Evolutionary conservation across 352 stramenopile genomes (phyloP).

Genomic region (Phytophthora idaei): DNA sequence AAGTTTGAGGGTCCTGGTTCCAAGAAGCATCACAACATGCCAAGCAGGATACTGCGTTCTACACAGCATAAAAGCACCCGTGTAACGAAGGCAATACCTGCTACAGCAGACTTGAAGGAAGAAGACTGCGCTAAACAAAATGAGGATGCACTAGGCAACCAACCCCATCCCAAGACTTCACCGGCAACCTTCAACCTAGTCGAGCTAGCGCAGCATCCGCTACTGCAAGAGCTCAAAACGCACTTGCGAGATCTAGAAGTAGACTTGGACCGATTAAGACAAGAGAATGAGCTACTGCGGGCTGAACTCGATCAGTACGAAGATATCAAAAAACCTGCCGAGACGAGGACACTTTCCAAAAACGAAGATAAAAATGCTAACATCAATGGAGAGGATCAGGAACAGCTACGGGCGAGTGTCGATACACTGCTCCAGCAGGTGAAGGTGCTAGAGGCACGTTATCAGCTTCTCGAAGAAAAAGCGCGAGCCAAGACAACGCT

Average conservation of each 20-base stretch:
- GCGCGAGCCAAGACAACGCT: constrained; percentile 39
- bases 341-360: neutral
- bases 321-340: neutral
- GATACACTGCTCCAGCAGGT: constrained; percentile 48
- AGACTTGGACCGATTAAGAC: constrained; percentile 46
- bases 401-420: constrained; percentile 41
- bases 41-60: neutral
- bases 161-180: neutral
- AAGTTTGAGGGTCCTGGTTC: constrained; percentile 27
- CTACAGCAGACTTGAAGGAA: neutral
- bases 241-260: constrained; percentile 52
- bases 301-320: constrained; percentile 29
- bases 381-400: constrained; percentile 13
- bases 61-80: constrained; percentile 4
- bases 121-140: neutral
- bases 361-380: constrained; percentile 2
- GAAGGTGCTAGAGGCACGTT: constrained; percentile 60
- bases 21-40: constrained; percentile 6
- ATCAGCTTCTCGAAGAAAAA: constrained; percentile 51
- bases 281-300: constrained; percentile 65
- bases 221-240: constrained; percentile 47
- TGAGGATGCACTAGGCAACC: neutral
- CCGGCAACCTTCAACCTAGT: neutral
- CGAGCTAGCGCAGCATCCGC: constrained; percentile 13
- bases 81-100: neutral